Evolutionary conservation across 2,329 filamentous ascomycete genomes (phyloP).

Genomic region (Cercospora sp.): DNA sequence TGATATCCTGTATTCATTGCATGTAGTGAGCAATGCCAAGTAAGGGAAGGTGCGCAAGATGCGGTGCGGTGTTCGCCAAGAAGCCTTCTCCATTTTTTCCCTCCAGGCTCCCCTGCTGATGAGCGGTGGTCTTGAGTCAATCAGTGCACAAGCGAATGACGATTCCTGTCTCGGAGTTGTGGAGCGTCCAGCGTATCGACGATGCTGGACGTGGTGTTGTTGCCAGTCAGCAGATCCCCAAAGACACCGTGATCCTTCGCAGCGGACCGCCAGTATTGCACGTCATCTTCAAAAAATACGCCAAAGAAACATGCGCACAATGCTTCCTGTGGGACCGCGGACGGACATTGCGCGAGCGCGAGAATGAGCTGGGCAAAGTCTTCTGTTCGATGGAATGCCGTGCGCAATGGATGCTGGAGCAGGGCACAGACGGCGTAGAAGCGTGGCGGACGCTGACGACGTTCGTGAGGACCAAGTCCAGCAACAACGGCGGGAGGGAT

Average conservation of each 20-base stretch:
- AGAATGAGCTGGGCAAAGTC: conserved; percentile 43
- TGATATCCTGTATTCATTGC: too few species aligned
- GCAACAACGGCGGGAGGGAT: conserved; percentile 15
- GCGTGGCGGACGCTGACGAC: conserved; percentile 34
- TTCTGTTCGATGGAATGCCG: conserved; percentile 46
- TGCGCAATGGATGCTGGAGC: conserved; percentile 37
- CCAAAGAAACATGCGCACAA: conserved; percentile 51
- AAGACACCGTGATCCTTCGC: conserved; percentile 41
- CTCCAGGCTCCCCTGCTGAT: not conserved
- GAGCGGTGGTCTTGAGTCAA: conserved; percentile 8
- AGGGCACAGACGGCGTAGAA: conserved; percentile 34
- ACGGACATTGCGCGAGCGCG: conserved; percentile 43
- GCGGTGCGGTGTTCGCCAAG: not conserved
- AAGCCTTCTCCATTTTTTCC: not conserved
- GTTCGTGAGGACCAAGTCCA: conserved; percentile 25
- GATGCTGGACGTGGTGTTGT: conserved; percentile 49
- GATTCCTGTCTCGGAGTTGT: conserved; percentile 26
- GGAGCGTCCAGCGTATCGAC: conserved; percentile 45
- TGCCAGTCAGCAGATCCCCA: conserved; percentile 40
- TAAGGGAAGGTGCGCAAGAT: not conserved
- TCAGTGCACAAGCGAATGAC: conserved; percentile 5
- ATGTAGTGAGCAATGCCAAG: not conserved
- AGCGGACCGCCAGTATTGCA: conserved; percentile 43
- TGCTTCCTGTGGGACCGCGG: conserved; percentile 51
- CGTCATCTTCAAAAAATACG: conserved; percentile 49